Evolutionary conservation across 805 yeast genomes (phyloP), one percentile per base, ranked within the genome.

Genomic region (Jamesozyma rosinii): DNA sequence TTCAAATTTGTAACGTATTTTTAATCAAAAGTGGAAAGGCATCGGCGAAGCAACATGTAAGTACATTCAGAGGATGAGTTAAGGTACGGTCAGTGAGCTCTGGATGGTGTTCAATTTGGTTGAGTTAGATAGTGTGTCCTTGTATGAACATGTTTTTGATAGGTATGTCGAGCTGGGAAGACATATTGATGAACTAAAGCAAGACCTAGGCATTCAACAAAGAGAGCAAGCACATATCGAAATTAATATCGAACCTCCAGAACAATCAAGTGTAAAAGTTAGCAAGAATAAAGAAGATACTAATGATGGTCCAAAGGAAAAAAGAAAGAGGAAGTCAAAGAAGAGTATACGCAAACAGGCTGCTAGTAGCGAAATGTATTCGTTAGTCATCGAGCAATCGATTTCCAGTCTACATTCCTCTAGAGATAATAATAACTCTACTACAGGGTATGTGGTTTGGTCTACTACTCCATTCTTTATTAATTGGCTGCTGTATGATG

Each of bases 391-490:
- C n/a, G 51, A 53, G 22, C 67, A 63, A 44, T 53, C 59, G 1
- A 39, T 62, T 9, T 47, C 64, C 1, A 49, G 58, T 21, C 44
- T 63, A 8, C 47, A 49, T 33, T 63, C 67, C 3, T 49, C 54
- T 0, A 47, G 41, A 13, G 58, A 56, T 29, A 63, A 62, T 39
- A 50, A 51, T 19, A 63, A 62, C 40, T 63, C 67, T 14, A 63
- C 67, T 2, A 63, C 67, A 3, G 67, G 67, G 5, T 63, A 54
- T 44, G 66, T 63, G 4, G 45, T 62, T 8, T 63, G 67, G 67
- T 55, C 60, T 5, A 59, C 64, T 1, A 52, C 66, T 1, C 59
- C 59, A 2, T 58, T 57, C 41, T 61, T 63, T 37, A 19, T 58
- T n/a, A 50, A 49, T 29, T 63, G 67, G 67, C 40, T 62, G 11